Base-by-base conservation (phyloP, 306 rosid species). In the Acmispon strigosus region DNA sequence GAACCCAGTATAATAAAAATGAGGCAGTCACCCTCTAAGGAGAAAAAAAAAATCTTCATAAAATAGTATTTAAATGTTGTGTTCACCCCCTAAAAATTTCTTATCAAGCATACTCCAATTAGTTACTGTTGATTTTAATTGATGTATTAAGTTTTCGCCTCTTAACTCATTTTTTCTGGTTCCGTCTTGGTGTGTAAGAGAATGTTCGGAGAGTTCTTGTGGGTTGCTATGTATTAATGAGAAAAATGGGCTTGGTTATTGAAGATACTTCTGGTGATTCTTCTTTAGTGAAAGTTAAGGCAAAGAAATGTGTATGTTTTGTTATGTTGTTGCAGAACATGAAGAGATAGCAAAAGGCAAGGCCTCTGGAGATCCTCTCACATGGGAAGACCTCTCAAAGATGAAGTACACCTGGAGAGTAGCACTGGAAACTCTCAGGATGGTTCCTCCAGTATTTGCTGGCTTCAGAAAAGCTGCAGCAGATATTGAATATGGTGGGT, bases 351-450 rank as follows among this genome's bases (percentile, higher is more conserved):
- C 73, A 12, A 77, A 65, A 82, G 75, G 76, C 75, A 90, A 90
- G 87, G 9, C 6, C 10, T 27, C 73, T 4, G 88, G 88, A 43
- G 88, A 86, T 71, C 14, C 79, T 10, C 80, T 92, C 39, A 88
- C 84, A 0, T 92, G 96, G 95, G 86, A 88, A 81, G 96, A 92
- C 83, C 83, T 90, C 61, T 55, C 82, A 60, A 81, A 88, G 82
- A 92, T 90, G 98, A 92, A 86, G 86, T 85, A 82, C 87, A 88
- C 96, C 19, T 90, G 98, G 91, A 82, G 77, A 82, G 91, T 88
- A 53, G 95, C 90, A 66, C 24, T 59, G 82, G 96, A 92, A 75
- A 90, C 88, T 42, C 72, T 92, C 42, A 85, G 96, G 48, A 29
- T 82, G 32, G 18, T 80, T 78, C 89, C 96, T 80, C 98, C 92